Evolutionary conservation across 2,329 filamentous ascomycete species (phyloP).

Genomic region (Xylariaceae sp.): DNA sequence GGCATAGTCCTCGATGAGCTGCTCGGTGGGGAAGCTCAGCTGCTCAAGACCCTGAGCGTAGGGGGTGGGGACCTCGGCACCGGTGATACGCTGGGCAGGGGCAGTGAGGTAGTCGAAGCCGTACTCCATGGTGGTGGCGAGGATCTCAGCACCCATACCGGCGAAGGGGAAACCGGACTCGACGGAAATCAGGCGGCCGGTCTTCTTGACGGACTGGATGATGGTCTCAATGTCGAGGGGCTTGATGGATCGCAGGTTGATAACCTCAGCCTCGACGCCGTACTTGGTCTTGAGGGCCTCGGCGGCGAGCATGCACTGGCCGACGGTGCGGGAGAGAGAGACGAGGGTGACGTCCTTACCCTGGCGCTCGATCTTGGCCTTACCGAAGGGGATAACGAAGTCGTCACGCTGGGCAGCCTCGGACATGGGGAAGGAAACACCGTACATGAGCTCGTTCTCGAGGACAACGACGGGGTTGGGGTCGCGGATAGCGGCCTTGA

Average conservation of each 20-base stretch:
- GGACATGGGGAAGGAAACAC: constrained; percentile 93
- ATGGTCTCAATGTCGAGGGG: constrained; percentile 93
- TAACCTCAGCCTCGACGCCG: constrained; percentile 89
- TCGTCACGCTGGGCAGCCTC: constrained; percentile 93
- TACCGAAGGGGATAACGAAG: constrained; percentile 95
- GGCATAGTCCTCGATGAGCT: constrained; percentile 79
- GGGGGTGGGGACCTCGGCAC: constrained; percentile 94
- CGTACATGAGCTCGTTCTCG: constrained; percentile 89
- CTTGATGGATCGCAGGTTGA: constrained; percentile 97
- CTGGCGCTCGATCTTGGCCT: constrained; percentile 96
- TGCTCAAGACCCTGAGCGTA: constrained; percentile 91
- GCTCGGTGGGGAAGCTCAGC: constrained; percentile 89
- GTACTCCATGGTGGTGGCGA: constrained; percentile 95
- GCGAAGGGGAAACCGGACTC: constrained; percentile 96
- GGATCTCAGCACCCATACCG: constrained; percentile 86
- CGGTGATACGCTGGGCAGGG: constrained; percentile 88
- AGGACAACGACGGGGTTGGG: constrained; percentile 93
- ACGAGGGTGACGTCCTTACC: constrained; percentile 97
- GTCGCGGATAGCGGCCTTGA: constrained; percentile 97
- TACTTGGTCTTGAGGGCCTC: constrained; percentile 94
- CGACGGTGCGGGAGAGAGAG: constrained; percentile 89
- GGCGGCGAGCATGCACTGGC: constrained; percentile 81
- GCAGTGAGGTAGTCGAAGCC: constrained; percentile 96
- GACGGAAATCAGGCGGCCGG: constrained; percentile 80
- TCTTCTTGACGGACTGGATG: constrained; percentile 98